Evolutionary conservation across 192 early-diverging fungal species (phyloP).

Genomic region (Coemansia sp.): DNA sequence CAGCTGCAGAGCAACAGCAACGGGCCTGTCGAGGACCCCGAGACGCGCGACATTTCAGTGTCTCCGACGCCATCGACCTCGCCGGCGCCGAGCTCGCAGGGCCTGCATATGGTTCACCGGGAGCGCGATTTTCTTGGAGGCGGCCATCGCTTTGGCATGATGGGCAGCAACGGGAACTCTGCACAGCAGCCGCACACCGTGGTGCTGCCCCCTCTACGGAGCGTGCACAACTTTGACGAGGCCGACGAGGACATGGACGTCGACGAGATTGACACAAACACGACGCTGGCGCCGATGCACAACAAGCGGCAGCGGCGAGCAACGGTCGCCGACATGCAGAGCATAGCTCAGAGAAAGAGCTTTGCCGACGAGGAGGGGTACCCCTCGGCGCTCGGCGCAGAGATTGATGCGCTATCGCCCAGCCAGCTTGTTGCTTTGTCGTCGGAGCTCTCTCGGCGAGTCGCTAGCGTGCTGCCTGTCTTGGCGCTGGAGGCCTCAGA

Average conservation of each 20-base stretch:
- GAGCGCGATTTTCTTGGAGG: no score
- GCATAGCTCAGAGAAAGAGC: background rate
- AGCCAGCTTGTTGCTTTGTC: conserved; percentile 47
- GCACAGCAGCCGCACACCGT: background rate
- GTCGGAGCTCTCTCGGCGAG: conserved; percentile 44
- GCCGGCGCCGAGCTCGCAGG: conserved; percentile 4
- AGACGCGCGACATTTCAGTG: conserved; percentile 45
- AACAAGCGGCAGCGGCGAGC: conserved; percentile 34
- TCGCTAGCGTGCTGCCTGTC: conserved; percentile 36
- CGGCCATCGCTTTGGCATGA: background rate
- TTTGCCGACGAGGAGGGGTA: background rate
- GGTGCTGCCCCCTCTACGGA: conserved; percentile 1
- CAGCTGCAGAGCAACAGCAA: conserved; percentile 12
- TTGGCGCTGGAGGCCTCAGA: conserved; percentile 31
- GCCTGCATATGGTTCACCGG: no score
- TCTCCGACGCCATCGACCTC: conserved; percentile 41
- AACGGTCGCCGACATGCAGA: conserved; percentile 27
- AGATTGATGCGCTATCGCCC: conserved; percentile 27
- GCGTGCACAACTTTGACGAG: conserved; percentile 3
- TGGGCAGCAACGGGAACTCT: background rate
- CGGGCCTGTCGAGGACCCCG: conserved; percentile 20
- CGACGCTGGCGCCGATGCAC: background rate
- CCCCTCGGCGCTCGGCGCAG: conserved; percentile 13
- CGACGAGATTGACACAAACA: background rate
- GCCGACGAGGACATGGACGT: conserved; percentile 15